phyloP scores from a whole-genome alignment of 2,329 filamentous ascomycete genomes.

The Chrysoporthe deuterocubensis region DNA sequence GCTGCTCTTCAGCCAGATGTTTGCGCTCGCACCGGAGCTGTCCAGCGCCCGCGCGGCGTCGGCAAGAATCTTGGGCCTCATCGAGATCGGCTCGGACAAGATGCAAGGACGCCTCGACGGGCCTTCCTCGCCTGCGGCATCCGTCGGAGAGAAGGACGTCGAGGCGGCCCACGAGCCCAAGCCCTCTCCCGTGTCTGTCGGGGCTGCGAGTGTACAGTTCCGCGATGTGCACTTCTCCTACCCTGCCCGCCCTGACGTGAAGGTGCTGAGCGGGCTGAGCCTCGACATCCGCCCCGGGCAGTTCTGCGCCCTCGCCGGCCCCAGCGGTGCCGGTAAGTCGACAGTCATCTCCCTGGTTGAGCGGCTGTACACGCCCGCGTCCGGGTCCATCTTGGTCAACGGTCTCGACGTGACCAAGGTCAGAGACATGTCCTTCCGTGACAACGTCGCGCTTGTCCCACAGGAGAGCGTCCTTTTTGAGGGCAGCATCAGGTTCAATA shows the following conservation, averaged over 20 bases:
- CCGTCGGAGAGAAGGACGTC: constrained; percentile 29
- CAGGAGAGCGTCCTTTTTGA: constrained; percentile 48
- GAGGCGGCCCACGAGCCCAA: constrained; percentile 38
- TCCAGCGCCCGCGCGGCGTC: constrained; percentile 55
- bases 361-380: constrained; percentile 56
- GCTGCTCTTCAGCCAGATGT: constrained; percentile 60
- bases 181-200: not conserved
- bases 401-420: constrained; percentile 42
- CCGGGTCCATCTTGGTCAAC: constrained; percentile 57
- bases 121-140: not conserved
- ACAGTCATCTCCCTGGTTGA: constrained; percentile 54
- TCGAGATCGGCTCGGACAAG: constrained; percentile 28
- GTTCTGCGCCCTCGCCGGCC: constrained; percentile 50
- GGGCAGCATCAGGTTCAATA: constrained; percentile 46
- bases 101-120: constrained; percentile 14
- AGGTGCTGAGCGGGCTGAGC: constrained; percentile 48
- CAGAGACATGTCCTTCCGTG: constrained; percentile 37
- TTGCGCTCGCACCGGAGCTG: constrained; percentile 61
- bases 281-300: constrained; percentile 44
- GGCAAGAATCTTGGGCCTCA: constrained; percentile 42
- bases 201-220: constrained; percentile 48
- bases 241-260: constrained; percentile 58
- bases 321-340: constrained; percentile 52
- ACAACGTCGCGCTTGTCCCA: constrained; percentile 43
- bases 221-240: constrained; percentile 63